phyloP scores from a whole-genome alignment of 169 alveolate genomes.

The Plasmodium berghei region DNA sequence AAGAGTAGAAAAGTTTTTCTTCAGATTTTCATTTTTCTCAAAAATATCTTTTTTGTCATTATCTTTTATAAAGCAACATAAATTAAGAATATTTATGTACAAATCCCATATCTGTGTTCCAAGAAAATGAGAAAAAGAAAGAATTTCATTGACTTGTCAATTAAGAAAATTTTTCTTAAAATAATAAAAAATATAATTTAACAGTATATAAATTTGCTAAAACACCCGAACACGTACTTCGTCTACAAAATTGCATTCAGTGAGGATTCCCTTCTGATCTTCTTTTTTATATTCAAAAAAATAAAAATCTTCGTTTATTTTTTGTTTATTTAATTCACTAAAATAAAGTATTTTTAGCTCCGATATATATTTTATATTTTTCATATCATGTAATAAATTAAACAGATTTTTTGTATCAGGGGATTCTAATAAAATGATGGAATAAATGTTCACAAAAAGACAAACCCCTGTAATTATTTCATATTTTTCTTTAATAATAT shows the following conservation, averaged over 20 bases:
- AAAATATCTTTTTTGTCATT: slow-evolving; percentile 30
- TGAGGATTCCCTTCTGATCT: slow-evolving; percentile 11
- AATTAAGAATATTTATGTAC: slow-evolving; percentile 18
- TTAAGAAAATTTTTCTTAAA: neutral
- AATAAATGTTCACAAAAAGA: slow-evolving; percentile 15
- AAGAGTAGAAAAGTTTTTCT: slow-evolving; percentile 39
- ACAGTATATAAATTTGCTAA: neutral
- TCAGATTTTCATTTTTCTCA: slow-evolving; percentile 45
- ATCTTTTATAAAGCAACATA: slow-evolving; percentile 30
- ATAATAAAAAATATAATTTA: neutral
- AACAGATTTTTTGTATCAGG: slow-evolving; percentile 15
- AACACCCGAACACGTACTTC: neutral
- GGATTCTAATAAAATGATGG: slow-evolving; percentile 47
- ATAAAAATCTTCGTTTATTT: slow-evolving; percentile 24
- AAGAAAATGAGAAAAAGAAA: neutral
- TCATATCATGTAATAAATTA: slow-evolving; percentile 7
- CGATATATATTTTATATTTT: neutral
- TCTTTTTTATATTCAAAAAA: slow-evolving; percentile 48
- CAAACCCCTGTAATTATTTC: slow-evolving; percentile 35
- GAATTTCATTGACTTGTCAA: neutral
- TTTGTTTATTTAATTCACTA: slow-evolving; percentile 44
- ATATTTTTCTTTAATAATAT: slow-evolving; percentile 13
- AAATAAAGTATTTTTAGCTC: slow-evolving; percentile 26
- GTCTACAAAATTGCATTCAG: slow-evolving; percentile 41
- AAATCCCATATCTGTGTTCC: slow-evolving; percentile 54